These are phyloP conservation scores for Aspergillus ellipticus DNA, from an alignment of 495 filamentous ascomycete species.

Conservation along the genomic window DNA sequence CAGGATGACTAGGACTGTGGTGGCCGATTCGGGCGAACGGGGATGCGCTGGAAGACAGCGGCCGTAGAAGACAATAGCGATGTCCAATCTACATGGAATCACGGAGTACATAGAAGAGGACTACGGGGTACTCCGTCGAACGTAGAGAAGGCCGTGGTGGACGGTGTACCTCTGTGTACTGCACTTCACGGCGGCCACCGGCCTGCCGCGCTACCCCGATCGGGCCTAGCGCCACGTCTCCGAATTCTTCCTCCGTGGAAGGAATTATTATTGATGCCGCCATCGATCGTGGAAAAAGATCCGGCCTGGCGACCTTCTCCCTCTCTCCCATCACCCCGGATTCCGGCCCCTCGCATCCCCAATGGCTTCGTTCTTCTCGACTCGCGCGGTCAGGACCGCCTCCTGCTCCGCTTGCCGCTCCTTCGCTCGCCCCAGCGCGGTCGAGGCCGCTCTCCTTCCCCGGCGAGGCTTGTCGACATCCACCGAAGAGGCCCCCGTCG, in stretches of 20 bases:
- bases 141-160: too few species aligned
- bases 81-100: too few species aligned
- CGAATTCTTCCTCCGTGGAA: conserved; percentile 24
- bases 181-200: background rate
- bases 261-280: conserved; percentile 17
- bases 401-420: conserved; percentile 32
- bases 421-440: conserved; percentile 17
- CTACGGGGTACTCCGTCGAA: too few species aligned
- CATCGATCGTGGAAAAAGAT: conserved; percentile 20
- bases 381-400: conserved; percentile 33
- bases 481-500: conserved; percentile 21
- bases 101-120: too few species aligned
- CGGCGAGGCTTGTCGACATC: conserved; percentile 21
- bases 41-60: too few species aligned
- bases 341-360: conserved; percentile 11
- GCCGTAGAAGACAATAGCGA: too few species aligned
- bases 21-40: too few species aligned
- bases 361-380: conserved; percentile 39
- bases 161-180: background rate
- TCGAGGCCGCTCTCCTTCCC: conserved; percentile 13
- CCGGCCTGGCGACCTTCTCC: conserved; percentile 31
- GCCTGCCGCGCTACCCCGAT: conserved; percentile 12
- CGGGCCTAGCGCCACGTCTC: conserved; percentile 19
- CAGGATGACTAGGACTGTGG: too few species aligned
- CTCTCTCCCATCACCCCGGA: conserved; percentile 19